Conservation (phyloP, 1,284 basidiomycete species). For the Chondrostereum purpureum region DNA sequence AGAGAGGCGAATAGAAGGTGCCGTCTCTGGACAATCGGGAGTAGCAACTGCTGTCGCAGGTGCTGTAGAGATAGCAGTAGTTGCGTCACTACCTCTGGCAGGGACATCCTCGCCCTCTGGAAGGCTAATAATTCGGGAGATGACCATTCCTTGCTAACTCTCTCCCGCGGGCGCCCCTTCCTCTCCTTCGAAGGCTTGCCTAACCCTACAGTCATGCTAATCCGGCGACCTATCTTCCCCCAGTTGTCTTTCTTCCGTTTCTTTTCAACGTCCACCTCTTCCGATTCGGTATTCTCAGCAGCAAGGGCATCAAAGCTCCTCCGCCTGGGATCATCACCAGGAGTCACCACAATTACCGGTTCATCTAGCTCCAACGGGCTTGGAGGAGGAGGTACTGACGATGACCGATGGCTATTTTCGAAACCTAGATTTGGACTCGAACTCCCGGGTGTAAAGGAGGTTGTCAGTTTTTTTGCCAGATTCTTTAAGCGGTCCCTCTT, state of each 20-base stretch:
- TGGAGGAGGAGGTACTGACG: constrained; percentile 47
- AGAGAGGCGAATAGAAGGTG: constrained; percentile 17
- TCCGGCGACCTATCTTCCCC: constrained; percentile 52
- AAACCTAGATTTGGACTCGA: neutral
- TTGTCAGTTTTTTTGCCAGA: constrained; percentile 56
- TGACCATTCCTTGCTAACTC: constrained; percentile 16
- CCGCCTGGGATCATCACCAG: constrained; percentile 23
- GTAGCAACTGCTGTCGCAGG: neutral
- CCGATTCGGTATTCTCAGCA: constrained; percentile 10
- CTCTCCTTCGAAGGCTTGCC: constrained; percentile 23
- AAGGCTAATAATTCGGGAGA: neutral
- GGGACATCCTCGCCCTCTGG: neutral
- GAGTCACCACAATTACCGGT: no score
- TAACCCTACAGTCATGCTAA: constrained; percentile 49
- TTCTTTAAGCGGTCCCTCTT: constrained; percentile 70
- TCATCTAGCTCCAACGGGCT: constrained; percentile 21
- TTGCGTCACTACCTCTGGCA: constrained; percentile 3
- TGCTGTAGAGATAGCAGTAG: constrained; percentile 7
- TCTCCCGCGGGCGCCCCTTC: constrained; percentile 25
- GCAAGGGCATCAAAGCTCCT: constrained; percentile 38
- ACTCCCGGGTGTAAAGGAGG: constrained; percentile 26
- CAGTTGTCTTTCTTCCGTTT: constrained; percentile 38
- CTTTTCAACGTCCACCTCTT: constrained; percentile 11
- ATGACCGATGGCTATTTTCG: constrained; percentile 34
- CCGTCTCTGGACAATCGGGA: neutral